phyloP scores from a whole-genome alignment of 768 basidiomycete genomes.

The Leccinum fibrillosum region DNA sequence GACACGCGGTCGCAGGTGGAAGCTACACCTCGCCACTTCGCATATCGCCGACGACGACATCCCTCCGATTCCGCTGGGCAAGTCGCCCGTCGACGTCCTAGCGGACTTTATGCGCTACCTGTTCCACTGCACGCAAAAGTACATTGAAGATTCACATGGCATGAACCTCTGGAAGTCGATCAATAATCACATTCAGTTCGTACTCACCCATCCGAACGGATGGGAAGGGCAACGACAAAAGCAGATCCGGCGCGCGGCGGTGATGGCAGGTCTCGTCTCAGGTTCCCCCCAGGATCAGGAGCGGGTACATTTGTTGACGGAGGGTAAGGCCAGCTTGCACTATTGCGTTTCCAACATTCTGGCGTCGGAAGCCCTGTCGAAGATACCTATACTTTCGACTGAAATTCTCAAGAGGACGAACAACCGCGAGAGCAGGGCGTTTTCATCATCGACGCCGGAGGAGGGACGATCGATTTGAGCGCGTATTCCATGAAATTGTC shows the following conservation, averaged over 20 bases:
- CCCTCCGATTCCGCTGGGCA: conserved; percentile 42
- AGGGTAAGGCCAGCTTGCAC: conserved; percentile 61
- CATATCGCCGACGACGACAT: conserved; percentile 34
- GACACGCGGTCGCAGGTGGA: conserved; percentile 25
- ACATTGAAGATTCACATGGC: conserved; percentile 50
- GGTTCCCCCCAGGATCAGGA: conserved; percentile 36
- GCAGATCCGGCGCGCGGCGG: conserved; percentile 52
- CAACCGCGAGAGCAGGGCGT: conserved; percentile 31
- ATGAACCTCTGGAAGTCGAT: conserved; percentile 43
- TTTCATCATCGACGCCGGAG: conserved; percentile 51
- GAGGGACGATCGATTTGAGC: conserved; percentile 43
- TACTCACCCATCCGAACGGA: conserved; percentile 62
- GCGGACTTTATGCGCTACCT: conserved; percentile 49
- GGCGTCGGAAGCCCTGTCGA: conserved; percentile 30
- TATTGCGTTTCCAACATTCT: conserved; percentile 50
- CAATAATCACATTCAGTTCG: conserved; percentile 42
- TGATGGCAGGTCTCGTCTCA: conserved; percentile 48
- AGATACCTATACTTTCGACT: conserved; percentile 14
- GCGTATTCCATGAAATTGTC: conserved; percentile 39
- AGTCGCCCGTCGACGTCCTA: conserved; percentile 41
- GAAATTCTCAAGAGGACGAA: conserved; percentile 17
- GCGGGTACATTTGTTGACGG: conserved; percentile 55
- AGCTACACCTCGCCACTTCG: conserved; percentile 36
- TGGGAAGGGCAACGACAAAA: conserved; percentile 62
- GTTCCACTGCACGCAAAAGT: conserved; percentile 40